Evolutionary conservation across 2,329 filamentous ascomycete species (phyloP).

Genomic region (Achaetomium macrosporum): DNA sequence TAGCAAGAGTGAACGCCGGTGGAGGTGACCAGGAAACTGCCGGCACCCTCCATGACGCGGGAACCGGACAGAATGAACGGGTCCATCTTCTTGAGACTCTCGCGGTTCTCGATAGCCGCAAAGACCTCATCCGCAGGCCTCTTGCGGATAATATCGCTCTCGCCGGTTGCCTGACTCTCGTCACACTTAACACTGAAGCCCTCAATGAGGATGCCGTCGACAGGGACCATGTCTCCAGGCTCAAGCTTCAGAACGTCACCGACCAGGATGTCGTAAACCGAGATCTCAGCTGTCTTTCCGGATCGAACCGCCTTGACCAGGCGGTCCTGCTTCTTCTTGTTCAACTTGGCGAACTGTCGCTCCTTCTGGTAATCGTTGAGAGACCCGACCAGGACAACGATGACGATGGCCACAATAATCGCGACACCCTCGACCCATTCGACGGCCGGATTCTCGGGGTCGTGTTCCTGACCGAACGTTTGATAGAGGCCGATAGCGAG

Average conservation of each 20-base stretch:
- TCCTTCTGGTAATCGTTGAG: conserved; percentile 78
- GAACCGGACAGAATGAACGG: conserved; percentile 81
- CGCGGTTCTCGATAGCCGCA: conserved; percentile 60
- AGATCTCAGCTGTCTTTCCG: conserved; percentile 63
- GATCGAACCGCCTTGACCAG: conserved; percentile 66
- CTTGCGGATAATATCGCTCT: conserved; percentile 71
- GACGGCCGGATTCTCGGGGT: conserved; percentile 47
- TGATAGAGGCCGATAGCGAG: conserved; percentile 71
- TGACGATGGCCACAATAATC: conserved; percentile 72
- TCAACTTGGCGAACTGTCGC: conserved; percentile 70
- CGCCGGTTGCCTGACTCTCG: conserved; percentile 72
- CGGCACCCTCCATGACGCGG: conserved; percentile 71
- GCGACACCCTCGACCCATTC: conserved; percentile 81
- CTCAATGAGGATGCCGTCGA: conserved; percentile 66
- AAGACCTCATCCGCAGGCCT: conserved; percentile 61
- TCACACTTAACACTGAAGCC: conserved; percentile 72
- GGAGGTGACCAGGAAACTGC: conserved; percentile 67
- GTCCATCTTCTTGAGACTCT: conserved; percentile 65
- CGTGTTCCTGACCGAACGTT: conserved; percentile 57
- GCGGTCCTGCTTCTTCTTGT: conserved; percentile 73
- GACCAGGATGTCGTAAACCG: conserved; percentile 62
- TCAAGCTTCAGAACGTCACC: conserved; percentile 70
- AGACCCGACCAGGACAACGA: conserved; percentile 71
- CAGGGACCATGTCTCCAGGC: conserved; percentile 67
- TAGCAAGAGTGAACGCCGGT: conserved; percentile 69